Conservation (phyloP, 768 basidiomycete species). For the Leucocoprinus sp. region DNA sequence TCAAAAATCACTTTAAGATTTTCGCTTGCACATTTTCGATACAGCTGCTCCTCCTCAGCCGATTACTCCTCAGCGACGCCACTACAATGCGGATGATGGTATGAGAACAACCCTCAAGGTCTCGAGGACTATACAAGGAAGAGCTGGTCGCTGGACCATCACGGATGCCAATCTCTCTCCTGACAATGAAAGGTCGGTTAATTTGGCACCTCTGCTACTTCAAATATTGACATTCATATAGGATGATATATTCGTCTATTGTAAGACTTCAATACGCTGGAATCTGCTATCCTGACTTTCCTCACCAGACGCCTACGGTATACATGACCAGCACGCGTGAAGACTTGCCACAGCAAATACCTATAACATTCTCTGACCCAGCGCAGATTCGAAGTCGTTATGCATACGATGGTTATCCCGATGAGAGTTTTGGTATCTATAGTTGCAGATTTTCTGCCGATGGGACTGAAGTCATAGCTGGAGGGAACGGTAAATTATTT, state of each 20-base stretch:
- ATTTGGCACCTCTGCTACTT: slow-evolving; percentile 1
- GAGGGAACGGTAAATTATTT: slow-evolving; percentile 76
- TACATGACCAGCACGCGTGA: slow-evolving; percentile 72
- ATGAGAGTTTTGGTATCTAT: slow-evolving; percentile 71
- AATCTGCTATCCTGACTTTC: not conserved
- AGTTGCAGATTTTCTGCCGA: slow-evolving; percentile 95
- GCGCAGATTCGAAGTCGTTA: slow-evolving; percentile 24
- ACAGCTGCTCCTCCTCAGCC: slow-evolving; percentile 42
- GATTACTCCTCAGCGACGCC: slow-evolving; percentile 14
- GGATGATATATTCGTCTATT: slow-evolving; percentile 91
- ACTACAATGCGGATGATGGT: slow-evolving; percentile 16
- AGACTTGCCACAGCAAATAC: slow-evolving; percentile 48
- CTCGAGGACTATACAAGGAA: slow-evolving; percentile 63
- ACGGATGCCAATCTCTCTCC: slow-evolving; percentile 90
- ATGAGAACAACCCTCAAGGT: slow-evolving; percentile 38
- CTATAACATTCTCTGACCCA: slow-evolving; percentile 51
- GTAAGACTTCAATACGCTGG: slow-evolving; percentile 29
- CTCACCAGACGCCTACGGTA: slow-evolving; percentile 51
- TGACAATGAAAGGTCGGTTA: slow-evolving; percentile 69
- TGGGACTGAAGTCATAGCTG: slow-evolving; percentile 91
- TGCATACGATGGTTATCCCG: slow-evolving; percentile 26
- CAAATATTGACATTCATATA: slow-evolving; percentile 19
- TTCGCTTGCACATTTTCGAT: slow-evolving; percentile 83
- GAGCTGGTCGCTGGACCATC: slow-evolving; percentile 83
- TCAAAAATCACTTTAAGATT: slow-evolving; percentile 43